Evolutionary conservation across 2,329 filamentous ascomycete species (phyloP), one percentile per base, ranked within the genome.

Genomic region (Neocucurbitaria cava): DNA sequence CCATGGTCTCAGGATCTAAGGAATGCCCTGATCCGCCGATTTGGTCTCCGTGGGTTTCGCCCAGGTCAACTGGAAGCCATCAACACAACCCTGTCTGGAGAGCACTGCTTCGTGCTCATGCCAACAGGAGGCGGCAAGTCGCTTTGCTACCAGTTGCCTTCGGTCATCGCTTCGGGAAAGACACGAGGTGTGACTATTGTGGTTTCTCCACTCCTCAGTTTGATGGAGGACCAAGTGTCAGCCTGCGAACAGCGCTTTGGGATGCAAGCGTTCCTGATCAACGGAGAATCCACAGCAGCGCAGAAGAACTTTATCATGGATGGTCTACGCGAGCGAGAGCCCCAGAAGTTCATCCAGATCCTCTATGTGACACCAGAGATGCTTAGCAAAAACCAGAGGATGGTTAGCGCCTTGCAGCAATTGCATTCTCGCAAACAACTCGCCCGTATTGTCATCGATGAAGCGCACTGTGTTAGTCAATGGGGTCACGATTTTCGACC

Each of bases 401-500:
- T 98, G 74, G 79, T 87, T 53, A 83, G 81, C 46, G 84, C 82
- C 2, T 82, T 99, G 59, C 78, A 85, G 46, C 81, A 80, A 2
- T 81, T 99, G n/a, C 84, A 96, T 73, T 76, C 77, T 13, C 86
- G 86, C 46, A 80, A 83, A 3, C 90, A 89, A 65, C 85, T 99
- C 47, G 94, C 96, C 15, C 87, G 95, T 23, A 86, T 99, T 44
- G 95, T 99, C 48, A 96, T 99, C 59, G 95, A 99, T 65, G 96
- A 99, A 78, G 95, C 95, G n/a, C 95, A 99, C 74, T 99, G 95
- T 75, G 94, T 99, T 23, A 98, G 95, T 75, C 93, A 99, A 80
- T 99, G 95, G 95, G 95, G 95, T 0, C 95, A 99, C 66, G 95
- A 99, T 74, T 99, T 99, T 72, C 87, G 96, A 41, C 94, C 93